Evolutionary conservation across 1,139 yeast genomes (phyloP), one percentile per base, ranked within the genome.

Genomic region (Candida buenavistaensis): DNA sequence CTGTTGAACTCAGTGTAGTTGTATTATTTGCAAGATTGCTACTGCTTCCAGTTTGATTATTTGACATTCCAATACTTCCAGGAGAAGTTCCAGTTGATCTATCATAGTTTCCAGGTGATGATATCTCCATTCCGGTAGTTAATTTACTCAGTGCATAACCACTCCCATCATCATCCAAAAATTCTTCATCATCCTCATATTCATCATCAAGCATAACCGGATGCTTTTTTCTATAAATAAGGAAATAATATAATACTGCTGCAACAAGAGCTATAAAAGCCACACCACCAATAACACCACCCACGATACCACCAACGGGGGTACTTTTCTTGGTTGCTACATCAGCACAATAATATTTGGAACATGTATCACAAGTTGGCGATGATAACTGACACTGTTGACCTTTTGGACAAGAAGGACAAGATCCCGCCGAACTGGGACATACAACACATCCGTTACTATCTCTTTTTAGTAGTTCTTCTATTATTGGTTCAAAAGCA

Each of bases 221-320:
- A 34, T 51, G 57, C 32, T 47, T 58, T 53, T 54, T 60, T 46
- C 45, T 49, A 59, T 50, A 55, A 14, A 48, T 64, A 43, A 35
- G 66, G 44, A 45, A 58, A 62, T 52, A 69, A 44, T 59, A 69
- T 34, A 60, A 41, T 9, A 67, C 46, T 3, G 64, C 64, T 3
- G 50, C 62, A 6, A 70, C 28, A 1, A 65, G 39, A 0, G 65
- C 57, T 2, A 75, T 14, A 2, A 73, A 49, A 3, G 63, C 68
- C 3, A 70, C 58, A 6, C 76, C 78, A 8, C 82, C 85, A 2
- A 75, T 67, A 2, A 78, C 78, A 17, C 86, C 86, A 5, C 86
- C 89, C 0, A 79, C 78, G 2, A 81, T 73, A 2, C 79, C 85
- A 13, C 87, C 86, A 9, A 62, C 48, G 3, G 64, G 60, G 6